phyloP scores from a whole-genome alignment of 2,329 filamentous ascomycete species.

The Botryotinia calthae region DNA sequence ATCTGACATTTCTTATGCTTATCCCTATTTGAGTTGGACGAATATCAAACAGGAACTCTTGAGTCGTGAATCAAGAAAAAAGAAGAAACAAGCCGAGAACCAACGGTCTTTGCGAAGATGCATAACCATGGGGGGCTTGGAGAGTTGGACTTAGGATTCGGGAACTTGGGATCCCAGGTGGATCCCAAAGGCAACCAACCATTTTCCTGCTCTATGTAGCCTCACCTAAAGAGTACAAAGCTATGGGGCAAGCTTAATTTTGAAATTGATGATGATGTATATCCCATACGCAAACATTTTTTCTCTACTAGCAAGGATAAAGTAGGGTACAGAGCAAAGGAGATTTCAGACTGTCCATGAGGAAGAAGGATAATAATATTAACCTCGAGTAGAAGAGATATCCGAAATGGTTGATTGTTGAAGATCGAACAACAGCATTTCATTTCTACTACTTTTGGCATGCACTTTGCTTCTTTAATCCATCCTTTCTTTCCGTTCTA shows the following conservation, averaged over 20 bases:
- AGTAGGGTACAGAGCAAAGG: neutral
- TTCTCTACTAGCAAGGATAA: neutral
- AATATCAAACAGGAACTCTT: neutral
- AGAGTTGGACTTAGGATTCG: neutral
- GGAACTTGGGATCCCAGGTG: neutral
- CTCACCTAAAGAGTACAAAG: neutral
- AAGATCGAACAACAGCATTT: neutral
- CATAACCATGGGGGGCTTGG: neutral
- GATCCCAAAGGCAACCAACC: neutral
- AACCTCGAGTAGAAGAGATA: neutral
- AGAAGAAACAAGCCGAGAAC: neutral
- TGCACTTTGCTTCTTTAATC: neutral
- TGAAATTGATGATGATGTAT: slow-evolving; percentile 5
- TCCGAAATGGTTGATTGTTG: neutral
- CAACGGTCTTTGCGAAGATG: neutral
- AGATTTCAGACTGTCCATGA: neutral
- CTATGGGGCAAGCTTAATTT: neutral
- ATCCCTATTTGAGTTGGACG: neutral
- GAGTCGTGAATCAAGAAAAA: neutral
- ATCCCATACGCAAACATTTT: slow-evolving; percentile 10
- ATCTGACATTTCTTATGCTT: neutral
- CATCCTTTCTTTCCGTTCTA: neutral
- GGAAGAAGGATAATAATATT: neutral
- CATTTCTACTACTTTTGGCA: neutral
- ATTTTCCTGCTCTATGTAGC: neutral